Evolutionary conservation across 345 rosid genomes (phyloP).

Genomic region (Leavenworthia alabamica): DNA sequence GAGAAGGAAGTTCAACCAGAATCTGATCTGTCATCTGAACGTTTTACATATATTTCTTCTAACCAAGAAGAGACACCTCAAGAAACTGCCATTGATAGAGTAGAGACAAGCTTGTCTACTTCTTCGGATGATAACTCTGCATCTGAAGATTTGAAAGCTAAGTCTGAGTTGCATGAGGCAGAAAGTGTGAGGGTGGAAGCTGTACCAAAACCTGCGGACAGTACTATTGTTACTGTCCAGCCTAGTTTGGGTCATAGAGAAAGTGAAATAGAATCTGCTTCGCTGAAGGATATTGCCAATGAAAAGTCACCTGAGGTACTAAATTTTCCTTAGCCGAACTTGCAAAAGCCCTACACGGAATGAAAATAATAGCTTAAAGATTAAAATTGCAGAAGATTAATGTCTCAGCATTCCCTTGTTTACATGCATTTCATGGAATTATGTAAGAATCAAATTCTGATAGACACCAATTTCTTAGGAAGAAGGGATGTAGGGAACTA

Average conservation of each 20-base stretch:
- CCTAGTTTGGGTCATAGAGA: conserved; percentile 26
- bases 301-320: conserved; percentile 27
- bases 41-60: conserved; percentile 28
- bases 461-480: neutral
- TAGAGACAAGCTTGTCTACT: conserved; percentile 27
- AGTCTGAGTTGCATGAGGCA: conserved; percentile 25
- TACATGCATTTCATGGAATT: conserved; percentile 1
- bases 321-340: neutral
- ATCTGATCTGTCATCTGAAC: conserved; percentile 34
- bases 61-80: conserved; percentile 32
- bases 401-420: neutral
- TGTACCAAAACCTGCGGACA: conserved; percentile 34
- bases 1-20: conserved; percentile 29
- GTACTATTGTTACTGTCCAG: conserved; percentile 24
- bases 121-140: conserved; percentile 17
- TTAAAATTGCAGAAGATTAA: neutral
- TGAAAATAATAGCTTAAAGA: neutral
- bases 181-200: conserved; percentile 33
- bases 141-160: conserved; percentile 29
- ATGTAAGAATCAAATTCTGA: neutral
- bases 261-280: conserved; percentile 12
- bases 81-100: conserved; percentile 25
- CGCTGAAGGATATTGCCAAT: conserved; percentile 14
- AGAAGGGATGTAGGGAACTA: conserved; percentile 1
- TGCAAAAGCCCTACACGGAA: neutral